These are phyloP conservation scores for Actinidia arguta DNA, from an alignment of 179 eudicot species.

Conservation along the genomic window DNA sequence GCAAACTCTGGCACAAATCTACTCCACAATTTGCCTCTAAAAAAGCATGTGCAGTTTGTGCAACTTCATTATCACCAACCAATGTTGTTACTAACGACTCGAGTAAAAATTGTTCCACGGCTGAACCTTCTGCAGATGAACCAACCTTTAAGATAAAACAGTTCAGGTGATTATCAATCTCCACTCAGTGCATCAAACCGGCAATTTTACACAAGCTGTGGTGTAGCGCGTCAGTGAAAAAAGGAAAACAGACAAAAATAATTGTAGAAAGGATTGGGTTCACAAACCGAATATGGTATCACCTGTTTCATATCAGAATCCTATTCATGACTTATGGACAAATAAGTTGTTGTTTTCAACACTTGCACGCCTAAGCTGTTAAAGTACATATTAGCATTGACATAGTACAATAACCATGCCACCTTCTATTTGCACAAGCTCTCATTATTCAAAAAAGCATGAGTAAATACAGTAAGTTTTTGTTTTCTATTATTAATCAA, in stretches of 20 bases:
- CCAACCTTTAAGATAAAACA: constrained; percentile 44
- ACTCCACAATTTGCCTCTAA: constrained; percentile 63
- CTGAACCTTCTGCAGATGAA: constrained; percentile 38
- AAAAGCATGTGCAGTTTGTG: constrained; percentile 61
- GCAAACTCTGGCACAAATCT: constrained; percentile 63
- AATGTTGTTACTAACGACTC: constrained; percentile 56
- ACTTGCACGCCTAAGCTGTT: too few species aligned
- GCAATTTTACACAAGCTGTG: background rate
- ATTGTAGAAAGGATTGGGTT: background rate
- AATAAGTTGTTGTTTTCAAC: background rate
- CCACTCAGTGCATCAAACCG: background rate
- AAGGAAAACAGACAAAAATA: background rate
- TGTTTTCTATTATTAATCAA: background rate
- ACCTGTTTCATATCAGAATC: constrained; percentile 3
- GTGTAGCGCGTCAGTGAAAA: background rate
- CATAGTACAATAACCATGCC: background rate
- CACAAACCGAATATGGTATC: constrained; percentile 3
- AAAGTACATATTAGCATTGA: background rate
- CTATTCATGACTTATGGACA: background rate
- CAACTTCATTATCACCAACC: constrained; percentile 59
- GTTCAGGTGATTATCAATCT: constrained; percentile 7
- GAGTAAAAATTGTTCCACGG: constrained; percentile 55
- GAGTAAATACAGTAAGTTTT: background rate
- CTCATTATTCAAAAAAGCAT: background rate
- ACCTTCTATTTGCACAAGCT: background rate